Evolutionary conservation across 1,284 basidiomycete species (phyloP).

Genomic region (Trichosporon asahii): DNA sequence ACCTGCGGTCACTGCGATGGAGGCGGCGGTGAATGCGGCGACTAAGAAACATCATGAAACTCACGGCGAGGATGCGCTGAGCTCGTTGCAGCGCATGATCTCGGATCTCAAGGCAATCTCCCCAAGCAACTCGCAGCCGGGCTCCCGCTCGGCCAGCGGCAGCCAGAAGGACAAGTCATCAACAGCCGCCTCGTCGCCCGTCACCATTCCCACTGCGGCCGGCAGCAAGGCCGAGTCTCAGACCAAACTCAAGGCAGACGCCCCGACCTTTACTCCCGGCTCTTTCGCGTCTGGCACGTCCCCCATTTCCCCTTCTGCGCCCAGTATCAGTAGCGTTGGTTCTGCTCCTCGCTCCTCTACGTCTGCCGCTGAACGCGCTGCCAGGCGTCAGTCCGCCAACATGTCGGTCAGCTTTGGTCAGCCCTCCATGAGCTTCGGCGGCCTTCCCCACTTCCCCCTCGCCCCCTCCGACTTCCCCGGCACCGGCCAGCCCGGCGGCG

Average conservation of each 20-base stretch:
- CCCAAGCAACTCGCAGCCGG: constrained; percentile 20
- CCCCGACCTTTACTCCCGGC: constrained; percentile 48
- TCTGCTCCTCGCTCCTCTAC: constrained; percentile 15
- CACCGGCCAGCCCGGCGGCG: constrained; percentile 27
- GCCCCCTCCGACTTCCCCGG: constrained; percentile 22
- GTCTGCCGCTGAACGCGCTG: constrained; percentile 18
- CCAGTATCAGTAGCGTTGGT: constrained; percentile 13
- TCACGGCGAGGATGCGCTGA: constrained; percentile 39
- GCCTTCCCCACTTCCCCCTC: constrained; percentile 25
- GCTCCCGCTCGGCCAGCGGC: constrained; percentile 29
- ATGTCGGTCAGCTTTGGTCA: constrained; percentile 6
- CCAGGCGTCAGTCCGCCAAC: constrained; percentile 19
- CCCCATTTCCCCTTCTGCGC: constrained; percentile 14
- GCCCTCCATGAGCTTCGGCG: constrained; percentile 11
- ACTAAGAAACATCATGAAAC: constrained; percentile 37
- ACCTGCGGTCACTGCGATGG: constrained; percentile 40
- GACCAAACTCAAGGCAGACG: constrained; percentile 50
- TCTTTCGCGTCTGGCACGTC: constrained; percentile 21
- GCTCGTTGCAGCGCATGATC: constrained; percentile 49
- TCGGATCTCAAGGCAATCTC: constrained; percentile 47
- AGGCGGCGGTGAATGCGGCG: constrained; percentile 43
- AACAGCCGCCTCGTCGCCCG: constrained; percentile 12
- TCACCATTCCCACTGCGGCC: constrained; percentile 19
- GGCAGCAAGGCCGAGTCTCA: constrained; percentile 10
- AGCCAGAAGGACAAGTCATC: constrained; percentile 17